Conservation (phyloP, 2,329 filamentous ascomycete genomes). For the Colletotrichum sp. region DNA sequence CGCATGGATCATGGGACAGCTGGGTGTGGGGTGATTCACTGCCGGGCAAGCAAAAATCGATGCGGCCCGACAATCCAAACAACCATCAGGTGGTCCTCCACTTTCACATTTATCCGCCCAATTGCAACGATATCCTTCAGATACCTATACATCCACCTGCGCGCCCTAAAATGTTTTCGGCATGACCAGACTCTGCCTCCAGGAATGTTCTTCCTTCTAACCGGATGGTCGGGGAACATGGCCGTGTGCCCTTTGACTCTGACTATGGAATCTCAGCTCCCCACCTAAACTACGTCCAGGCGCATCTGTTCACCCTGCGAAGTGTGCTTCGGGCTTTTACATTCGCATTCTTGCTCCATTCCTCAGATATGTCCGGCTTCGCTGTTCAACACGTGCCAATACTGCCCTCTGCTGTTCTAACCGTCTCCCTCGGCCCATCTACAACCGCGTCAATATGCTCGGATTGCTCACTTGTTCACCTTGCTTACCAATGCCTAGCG, state of each 20-base stretch:
- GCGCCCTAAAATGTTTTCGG: not conserved
- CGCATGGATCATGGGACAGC: not conserved
- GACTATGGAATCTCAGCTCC: not conserved
- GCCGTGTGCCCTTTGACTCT: not conserved
- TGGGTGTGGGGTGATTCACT: not conserved
- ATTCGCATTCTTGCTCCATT: not conserved
- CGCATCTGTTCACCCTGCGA: not conserved
- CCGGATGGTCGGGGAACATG: not conserved
- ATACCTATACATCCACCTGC: not conserved
- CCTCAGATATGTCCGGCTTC: not conserved
- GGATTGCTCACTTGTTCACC: not conserved
- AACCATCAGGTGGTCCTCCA: conserved; percentile 24
- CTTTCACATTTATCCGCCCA: conserved; percentile 26
- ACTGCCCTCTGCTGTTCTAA: not conserved
- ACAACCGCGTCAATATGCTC: not conserved
- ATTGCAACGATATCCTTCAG: conserved; percentile 20
- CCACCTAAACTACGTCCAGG: not conserved
- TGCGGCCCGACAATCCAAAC: conserved; percentile 41
- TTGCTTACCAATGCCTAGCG: not conserved
- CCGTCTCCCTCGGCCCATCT: not conserved
- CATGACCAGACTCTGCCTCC: not conserved
- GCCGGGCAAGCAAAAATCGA: conserved; percentile 11
- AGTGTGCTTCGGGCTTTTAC: not conserved
- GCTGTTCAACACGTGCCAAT: not conserved
- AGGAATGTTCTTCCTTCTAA: not conserved